These are phyloP conservation scores for Hymenoscyphus albidus DNA, from an alignment of 2,329 filamentous ascomycete species.

Conservation along the genomic window DNA sequence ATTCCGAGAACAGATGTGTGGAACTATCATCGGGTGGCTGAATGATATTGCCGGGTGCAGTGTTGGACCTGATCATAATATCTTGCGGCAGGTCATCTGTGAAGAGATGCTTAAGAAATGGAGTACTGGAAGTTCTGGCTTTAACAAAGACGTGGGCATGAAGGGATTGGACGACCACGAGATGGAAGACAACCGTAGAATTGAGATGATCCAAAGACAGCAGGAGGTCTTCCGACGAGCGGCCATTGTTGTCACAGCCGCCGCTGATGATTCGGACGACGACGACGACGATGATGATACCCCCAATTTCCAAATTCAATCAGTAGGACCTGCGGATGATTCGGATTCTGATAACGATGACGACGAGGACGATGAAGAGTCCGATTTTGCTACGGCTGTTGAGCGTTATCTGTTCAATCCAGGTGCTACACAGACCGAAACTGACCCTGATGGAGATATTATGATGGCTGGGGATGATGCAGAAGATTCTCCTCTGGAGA, in stretches of 20 bases:
- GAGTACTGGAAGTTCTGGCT: slow-evolving; percentile 79
- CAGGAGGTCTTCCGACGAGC: slow-evolving; percentile 17
- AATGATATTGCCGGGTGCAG: slow-evolving; percentile 87
- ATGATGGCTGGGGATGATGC: slow-evolving; percentile 40
- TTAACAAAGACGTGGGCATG: slow-evolving; percentile 72
- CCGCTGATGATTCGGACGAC: slow-evolving; percentile 25
- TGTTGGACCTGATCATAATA: slow-evolving; percentile 72
- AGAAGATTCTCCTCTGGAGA: slow-evolving; percentile 62
- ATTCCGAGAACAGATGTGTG: slow-evolving; percentile 97
- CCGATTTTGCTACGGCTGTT: slow-evolving; percentile 9
- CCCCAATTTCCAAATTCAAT: slow-evolving; percentile 37
- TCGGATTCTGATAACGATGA: slow-evolving; percentile 32
- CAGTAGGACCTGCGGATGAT: background rate
- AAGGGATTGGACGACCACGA: slow-evolving; percentile 81
- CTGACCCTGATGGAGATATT: slow-evolving; percentile 41
- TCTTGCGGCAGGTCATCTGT: slow-evolving; percentile 78
- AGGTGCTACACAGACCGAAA: slow-evolving; percentile 36
- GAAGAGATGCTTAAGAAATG: slow-evolving; percentile 88
- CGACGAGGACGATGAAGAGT: slow-evolving; percentile 39
- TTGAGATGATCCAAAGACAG: slow-evolving; percentile 17
- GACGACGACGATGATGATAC: slow-evolving; percentile 42
- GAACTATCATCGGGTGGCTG: slow-evolving; percentile 95
- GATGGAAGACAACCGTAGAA: slow-evolving; percentile 36
- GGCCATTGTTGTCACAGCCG: slow-evolving; percentile 20
- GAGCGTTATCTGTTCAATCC: slow-evolving; percentile 12